A percentile compares a stretch with the other conserved stretches of the same genome.
phyloP scores from a whole-genome alignment of 805 yeast species.

The Yamadazyma endophytica region DNA sequence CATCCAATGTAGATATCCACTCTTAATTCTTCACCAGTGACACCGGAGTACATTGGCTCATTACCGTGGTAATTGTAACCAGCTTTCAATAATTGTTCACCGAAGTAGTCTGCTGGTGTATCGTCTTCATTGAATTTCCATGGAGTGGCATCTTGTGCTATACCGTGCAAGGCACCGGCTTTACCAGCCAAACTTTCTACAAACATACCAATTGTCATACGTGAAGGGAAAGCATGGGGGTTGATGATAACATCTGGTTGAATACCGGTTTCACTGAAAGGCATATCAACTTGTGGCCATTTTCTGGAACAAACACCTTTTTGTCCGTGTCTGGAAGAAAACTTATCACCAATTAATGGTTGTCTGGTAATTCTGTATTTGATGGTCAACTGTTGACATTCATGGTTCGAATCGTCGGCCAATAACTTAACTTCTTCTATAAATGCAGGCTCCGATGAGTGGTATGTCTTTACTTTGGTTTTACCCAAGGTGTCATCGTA shows the following conservation, averaged over 20 bases:
- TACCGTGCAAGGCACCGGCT: conserved; percentile 96
- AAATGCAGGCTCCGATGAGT: conserved; percentile 90
- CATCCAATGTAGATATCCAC: conserved; percentile 96
- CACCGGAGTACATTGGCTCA: conserved; percentile 99
- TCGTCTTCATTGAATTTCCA: conserved; percentile 89
- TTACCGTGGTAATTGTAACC: conserved; percentile 98
- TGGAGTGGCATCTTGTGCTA: conserved; percentile 96
- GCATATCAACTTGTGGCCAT: conserved; percentile 97
- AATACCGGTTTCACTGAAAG: conserved; percentile 92
- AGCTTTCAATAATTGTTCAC: conserved; percentile 80
- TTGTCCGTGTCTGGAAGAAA: conserved; percentile 96
- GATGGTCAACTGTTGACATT: conserved; percentile 80
- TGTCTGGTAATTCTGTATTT: conserved; percentile 88
- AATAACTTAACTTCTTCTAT: conserved; percentile 92
- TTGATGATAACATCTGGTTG: conserved; percentile 97
- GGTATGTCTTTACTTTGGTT: conserved; percentile 89
- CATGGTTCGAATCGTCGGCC: conserved; percentile 77
- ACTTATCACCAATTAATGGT: conserved; percentile 96
- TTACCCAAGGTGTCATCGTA: conserved; percentile 87
- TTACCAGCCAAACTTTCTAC: conserved; percentile 98
- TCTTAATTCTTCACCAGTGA: conserved; percentile 94
- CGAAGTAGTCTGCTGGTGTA: conserved; percentile 97
- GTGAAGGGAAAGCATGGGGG: conserved; percentile 99
- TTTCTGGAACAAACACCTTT: conserved; percentile 98
- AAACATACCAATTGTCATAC: conserved; percentile 99